phyloP scores from a whole-genome alignment of 495 filamentous ascomycete species.

The Talaromyces proteolyticus region DNA sequence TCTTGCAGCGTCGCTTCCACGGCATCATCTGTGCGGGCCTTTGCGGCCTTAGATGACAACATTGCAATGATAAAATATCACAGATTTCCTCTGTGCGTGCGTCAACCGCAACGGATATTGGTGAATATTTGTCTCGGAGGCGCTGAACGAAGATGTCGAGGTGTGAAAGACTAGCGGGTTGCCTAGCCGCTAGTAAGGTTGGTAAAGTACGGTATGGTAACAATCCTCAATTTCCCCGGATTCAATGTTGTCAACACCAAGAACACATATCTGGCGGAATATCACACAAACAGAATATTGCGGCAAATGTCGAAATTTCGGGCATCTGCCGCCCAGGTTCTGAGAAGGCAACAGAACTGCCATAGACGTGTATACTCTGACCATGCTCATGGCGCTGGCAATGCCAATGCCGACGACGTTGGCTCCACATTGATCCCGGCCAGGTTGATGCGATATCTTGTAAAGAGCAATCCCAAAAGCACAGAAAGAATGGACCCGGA shows the following conservation, averaged over 20 bases:
- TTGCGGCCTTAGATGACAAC: neutral
- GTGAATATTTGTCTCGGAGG: no score
- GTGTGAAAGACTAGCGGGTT: no score
- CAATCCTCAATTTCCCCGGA: no score
- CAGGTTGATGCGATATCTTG: conserved; percentile 23
- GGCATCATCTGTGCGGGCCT: neutral
- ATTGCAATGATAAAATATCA: neutral
- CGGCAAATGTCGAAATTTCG: neutral
- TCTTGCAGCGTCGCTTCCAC: neutral
- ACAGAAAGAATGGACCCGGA: neutral
- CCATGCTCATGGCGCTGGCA: neutral
- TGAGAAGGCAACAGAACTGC: neutral
- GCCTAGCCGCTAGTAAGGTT: no score
- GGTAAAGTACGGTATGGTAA: no score
- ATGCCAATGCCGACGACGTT: neutral
- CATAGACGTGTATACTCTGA: neutral
- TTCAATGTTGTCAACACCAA: no score
- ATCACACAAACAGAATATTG: no score
- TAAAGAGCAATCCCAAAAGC: conserved; percentile 16
- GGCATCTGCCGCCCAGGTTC: neutral
- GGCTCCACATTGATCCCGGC: conserved; percentile 13
- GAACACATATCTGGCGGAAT: no score
- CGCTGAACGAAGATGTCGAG: no score
- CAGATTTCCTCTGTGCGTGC: no score
- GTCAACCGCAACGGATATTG: no score